A percentile compares a stretch with the other conserved stretches of the same genome.
Conservation (phyloP, 2,329 filamentous ascomycete species). For the Xylaria sp. region DNA sequence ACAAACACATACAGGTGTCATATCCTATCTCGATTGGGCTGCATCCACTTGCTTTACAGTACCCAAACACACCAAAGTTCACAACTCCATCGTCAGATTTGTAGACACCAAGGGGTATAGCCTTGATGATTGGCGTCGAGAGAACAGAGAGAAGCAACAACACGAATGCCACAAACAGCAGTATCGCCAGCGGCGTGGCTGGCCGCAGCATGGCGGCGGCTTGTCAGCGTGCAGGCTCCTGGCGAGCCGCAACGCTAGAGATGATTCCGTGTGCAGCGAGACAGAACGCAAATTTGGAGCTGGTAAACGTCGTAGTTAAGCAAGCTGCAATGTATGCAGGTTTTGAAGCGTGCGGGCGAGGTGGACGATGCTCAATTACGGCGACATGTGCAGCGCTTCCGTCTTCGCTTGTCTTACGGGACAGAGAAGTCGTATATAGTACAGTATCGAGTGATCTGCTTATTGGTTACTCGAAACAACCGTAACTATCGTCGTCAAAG, state of each 20-base stretch:
- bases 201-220: conserved; percentile 81
- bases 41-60: conserved; percentile 75
- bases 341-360: conserved; percentile 20
- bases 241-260: conserved; percentile 46
- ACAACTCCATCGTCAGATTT: conserved; percentile 82
- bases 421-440: background rate
- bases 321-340: conserved; percentile 1
- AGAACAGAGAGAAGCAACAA: conserved; percentile 87
- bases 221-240: conserved; percentile 48
- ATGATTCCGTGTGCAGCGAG: conserved; percentile 24
- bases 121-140: conserved; percentile 89
- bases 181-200: conserved; percentile 87
- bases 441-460: conserved; percentile 25
- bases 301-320: conserved; percentile 5
- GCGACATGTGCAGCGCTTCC: conserved; percentile 45
- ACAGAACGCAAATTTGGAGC: conserved; percentile 14
- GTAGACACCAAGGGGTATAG: conserved; percentile 84
- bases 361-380: conserved; percentile 36
- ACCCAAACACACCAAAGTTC: conserved; percentile 93
- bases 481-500: conserved; percentile 10
- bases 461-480: conserved; percentile 21
- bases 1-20: conserved; percentile 71
- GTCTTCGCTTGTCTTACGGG: conserved; percentile 8
- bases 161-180: conserved; percentile 87
- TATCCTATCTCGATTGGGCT: conserved; percentile 85